Evolutionary conservation across 1,139 yeast genomes (phyloP), one percentile per base, ranked within the genome.

Genomic region (Suhomyces maxii): DNA sequence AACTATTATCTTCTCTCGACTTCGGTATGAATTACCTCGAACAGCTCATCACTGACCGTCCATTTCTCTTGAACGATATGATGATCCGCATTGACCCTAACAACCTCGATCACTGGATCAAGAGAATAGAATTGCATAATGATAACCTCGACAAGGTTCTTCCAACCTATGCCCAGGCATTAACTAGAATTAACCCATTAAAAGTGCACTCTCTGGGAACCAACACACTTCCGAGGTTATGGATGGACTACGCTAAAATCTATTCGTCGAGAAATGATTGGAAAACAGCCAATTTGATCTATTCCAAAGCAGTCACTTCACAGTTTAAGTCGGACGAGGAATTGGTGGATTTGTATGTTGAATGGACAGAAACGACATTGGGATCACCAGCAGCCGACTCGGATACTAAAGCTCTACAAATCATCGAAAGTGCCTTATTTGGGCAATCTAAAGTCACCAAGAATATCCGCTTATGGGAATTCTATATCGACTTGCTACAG

Each of bases 401-500:
- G 11, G 77, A 81, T 43, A 61, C 78, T 3, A 71, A 68, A 37
- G 88, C 95, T 0, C 58, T 83, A 7, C 64, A 68, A 12, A 69
- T 88, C 3, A 59, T 87, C 40, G 76, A 77, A 48, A 65, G 64
- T 8, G 84, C 87, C 0, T 67, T 86, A 6, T 56, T 56, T 14
- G 18, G 32, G 8, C 36, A 25, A 35, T 45, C 44, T 5, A 34
- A 32, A 26, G 80, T 87, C 0, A 89, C 86, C 53, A 68, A 76
- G 31, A 66, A 89, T 26, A 58, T 86, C 42, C 79, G 78, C 48
- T 64, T 89, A 4, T 90, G 97, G 97, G 68, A 80, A 7, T 81
- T 82, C 52, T 89, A 87, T 59, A 65, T 89, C 33, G 97, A 89
- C 57, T 63, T 89, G 26, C 73, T 86, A 18, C 95, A 88, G 62